phyloP scores from a whole-genome alignment of 371 early-diverging fungal genomes.

The Mucor racemosus region DNA sequence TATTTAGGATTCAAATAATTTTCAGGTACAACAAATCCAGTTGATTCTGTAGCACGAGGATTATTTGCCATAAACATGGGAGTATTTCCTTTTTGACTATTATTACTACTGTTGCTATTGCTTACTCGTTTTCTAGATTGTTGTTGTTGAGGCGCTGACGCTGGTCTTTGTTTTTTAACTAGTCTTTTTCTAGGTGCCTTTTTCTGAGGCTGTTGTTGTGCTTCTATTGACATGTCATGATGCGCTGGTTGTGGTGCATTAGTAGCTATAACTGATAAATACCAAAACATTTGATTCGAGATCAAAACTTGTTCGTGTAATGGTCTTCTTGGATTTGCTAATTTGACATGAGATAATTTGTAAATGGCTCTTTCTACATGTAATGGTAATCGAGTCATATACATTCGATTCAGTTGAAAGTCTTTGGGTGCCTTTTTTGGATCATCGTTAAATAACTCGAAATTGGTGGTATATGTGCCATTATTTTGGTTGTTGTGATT shows the following conservation, averaged over 20 bases:
- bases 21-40: slow-evolving; percentile 52
- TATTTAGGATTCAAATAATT: slow-evolving; percentile 36
- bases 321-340: slow-evolving; percentile 89
- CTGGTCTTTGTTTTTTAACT: slow-evolving; percentile 15
- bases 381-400: slow-evolving; percentile 72
- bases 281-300: slow-evolving; percentile 96
- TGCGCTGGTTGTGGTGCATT: slow-evolving; percentile 10
- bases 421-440: slow-evolving; percentile 44
- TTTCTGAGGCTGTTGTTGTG: not conserved
- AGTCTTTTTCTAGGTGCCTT: slow-evolving; percentile 20
- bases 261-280: slow-evolving; percentile 71
- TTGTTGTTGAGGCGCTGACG: slow-evolving; percentile 2
- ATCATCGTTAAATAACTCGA: not conserved
- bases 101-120: slow-evolving; percentile 12
- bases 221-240: not conserved
- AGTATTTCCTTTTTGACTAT: slow-evolving; percentile 14
- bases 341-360: slow-evolving; percentile 89
- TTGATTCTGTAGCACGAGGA: slow-evolving; percentile 22
- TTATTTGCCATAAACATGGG: slow-evolving; percentile 15
- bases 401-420: slow-evolving; percentile 63
- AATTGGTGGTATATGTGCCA: not conserved
- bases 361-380: slow-evolving; percentile 90
- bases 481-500: not conserved
- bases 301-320: slow-evolving; percentile 92
- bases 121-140: slow-evolving; percentile 12